A percentile compares a stretch with the other conserved stretches of the same genome.
Conservation (phyloP, 371 early-diverging fungal genomes). For the Syncephalis plumigaleata region DNA sequence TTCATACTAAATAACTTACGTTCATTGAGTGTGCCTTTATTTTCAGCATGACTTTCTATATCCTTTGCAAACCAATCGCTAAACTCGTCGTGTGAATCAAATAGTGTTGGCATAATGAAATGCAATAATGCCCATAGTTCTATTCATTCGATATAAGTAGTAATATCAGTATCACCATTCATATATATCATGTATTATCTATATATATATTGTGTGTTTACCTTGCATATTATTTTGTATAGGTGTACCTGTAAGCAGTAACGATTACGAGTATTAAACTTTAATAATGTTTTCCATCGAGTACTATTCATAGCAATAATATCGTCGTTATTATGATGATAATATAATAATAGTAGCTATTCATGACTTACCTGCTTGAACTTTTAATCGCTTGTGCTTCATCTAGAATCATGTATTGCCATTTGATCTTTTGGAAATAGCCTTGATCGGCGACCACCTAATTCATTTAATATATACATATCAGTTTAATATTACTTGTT, state of each 20-base stretch:
- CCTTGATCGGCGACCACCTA: slow-evolving; percentile 66
- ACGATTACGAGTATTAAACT: slow-evolving; percentile 85
- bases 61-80: slow-evolving; percentile 93
- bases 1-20: slow-evolving; percentile 6
- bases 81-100: slow-evolving; percentile 90
- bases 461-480: neutral
- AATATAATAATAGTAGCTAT: neutral
- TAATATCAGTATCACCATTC: slow-evolving; percentile 2
- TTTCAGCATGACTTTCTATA: slow-evolving; percentile 83
- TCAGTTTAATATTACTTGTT: neutral
- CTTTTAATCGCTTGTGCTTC: slow-evolving; percentile 98
- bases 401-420: slow-evolving; percentile 98
- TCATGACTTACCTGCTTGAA: slow-evolving; percentile 26
- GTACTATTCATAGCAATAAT: slow-evolving; percentile 31
- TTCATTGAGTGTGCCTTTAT: slow-evolving; percentile 68
- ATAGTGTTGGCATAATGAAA: slow-evolving; percentile 96
- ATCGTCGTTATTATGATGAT: too few relatives aligned
- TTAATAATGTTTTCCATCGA: slow-evolving; percentile 89
- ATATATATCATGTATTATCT: neutral
- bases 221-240: slow-evolving; percentile 92
- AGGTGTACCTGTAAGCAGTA: slow-evolving; percentile 92
- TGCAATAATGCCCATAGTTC: slow-evolving; percentile 96
- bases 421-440: slow-evolving; percentile 78
- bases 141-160: too few relatives aligned
- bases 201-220: too few relatives aligned